Base-by-base conservation (phyloP, 1,139 yeast genomes). In the Suhomyces choctaworum region DNA sequence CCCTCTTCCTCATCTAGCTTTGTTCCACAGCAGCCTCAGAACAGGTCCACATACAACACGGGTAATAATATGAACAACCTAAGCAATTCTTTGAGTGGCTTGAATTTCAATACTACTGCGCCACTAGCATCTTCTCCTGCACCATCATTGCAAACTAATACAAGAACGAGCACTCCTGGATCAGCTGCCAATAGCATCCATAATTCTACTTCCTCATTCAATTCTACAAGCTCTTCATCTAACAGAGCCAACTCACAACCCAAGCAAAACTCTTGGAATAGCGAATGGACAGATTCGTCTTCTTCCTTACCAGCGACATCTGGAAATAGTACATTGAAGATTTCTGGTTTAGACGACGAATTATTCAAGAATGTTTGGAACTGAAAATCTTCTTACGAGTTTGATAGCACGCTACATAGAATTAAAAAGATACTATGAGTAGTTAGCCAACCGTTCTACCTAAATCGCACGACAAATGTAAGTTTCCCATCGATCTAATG, bases 1-100 rank as follows among this genome's bases (percentile, higher is more conserved):
- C 87, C 92, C 10, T 62, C 72, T 2, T 59, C 70, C 1, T 62
- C 72, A 1, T 54, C 65, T 16, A 60, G 69, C 31, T 62, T 64
- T 38, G 39, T 56, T 22, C 65, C 30, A 13, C 30, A 60, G 36
- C 63, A 57, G 11, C 60, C 46, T 33, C 41, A 39, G 24, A 26
- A 29, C 24, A 31, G 31, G 16, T 15, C 28, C 10, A 28, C 41
- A 35, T 17, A 21, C 29, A 37, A 19, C 30, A 29, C 33, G 40
- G 34, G 25, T 29, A 26, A 23, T 10, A 37, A 30, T 20, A 46
- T 47, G 16, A 53, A 56, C 32, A 54, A 59, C 14, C 52, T 66
- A 33, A 37, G 64, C 10, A 56, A 54, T 33, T 64, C 73, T 15
- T 59, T 68, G 34, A 48, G 55, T 44, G 67, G 76, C 29, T 58